Evolutionary conservation across 2,329 filamentous ascomycete genomes (phyloP).

Genomic region (Colletotrichum nymphaeae): DNA sequence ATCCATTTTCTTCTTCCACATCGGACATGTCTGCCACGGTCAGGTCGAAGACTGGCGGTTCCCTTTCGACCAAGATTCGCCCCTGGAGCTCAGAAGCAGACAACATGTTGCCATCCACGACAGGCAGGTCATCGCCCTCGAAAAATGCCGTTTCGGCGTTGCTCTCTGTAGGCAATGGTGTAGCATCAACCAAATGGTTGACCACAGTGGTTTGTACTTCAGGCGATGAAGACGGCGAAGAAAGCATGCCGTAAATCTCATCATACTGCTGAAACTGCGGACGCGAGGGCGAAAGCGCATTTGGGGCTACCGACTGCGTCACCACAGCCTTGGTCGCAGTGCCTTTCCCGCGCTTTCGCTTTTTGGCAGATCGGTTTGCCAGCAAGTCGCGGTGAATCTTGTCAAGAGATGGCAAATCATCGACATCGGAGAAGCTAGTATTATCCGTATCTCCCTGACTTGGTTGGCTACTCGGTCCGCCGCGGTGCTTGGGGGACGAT

Average conservation of each 20-base stretch:
- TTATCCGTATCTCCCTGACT: slow-evolving; percentile 50
- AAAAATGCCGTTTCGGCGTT: background rate
- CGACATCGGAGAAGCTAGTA: slow-evolving; percentile 50
- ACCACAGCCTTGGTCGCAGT: background rate
- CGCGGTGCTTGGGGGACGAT: slow-evolving; percentile 36
- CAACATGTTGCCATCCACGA: background rate
- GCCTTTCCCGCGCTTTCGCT: background rate
- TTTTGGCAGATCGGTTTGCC: slow-evolving; percentile 9
- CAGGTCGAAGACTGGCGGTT: slow-evolving; percentile 19
- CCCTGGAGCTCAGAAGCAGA: background rate
- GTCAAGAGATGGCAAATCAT: slow-evolving; percentile 49
- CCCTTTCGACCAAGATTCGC: background rate
- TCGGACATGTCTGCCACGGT: slow-evolving; percentile 32
- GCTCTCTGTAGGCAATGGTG: background rate
- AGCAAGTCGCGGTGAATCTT: slow-evolving; percentile 38
- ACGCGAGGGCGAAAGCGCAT: background rate
- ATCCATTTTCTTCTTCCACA: slow-evolving; percentile 27
- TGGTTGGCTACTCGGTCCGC: slow-evolving; percentile 46
- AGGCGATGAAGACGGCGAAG: slow-evolving; percentile 10
- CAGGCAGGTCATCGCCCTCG: background rate
- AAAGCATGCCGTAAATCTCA: slow-evolving; percentile 18
- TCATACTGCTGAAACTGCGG: slow-evolving; percentile 28
- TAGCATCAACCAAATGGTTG: background rate
- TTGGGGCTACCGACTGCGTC: background rate
- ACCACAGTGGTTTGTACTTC: background rate